Percentiles rank a stretch among this genome's conserved stretches.
Conservation (phyloP, 73 alveolate genomes). For the Blepharisma stoltei region DNA sequence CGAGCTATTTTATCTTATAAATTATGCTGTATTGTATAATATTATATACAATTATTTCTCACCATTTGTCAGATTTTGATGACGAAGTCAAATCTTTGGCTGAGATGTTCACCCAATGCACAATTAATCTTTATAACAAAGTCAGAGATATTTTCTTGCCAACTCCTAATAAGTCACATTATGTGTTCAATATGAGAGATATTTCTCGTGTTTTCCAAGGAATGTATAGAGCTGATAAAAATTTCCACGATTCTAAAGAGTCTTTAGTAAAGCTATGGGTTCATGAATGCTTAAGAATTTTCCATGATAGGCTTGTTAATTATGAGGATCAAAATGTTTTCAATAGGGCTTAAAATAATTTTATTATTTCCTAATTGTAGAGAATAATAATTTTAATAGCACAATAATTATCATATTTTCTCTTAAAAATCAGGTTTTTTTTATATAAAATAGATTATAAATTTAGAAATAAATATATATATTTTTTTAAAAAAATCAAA, state of each 20-base stretch:
- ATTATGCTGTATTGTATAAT: too few relatives aligned
- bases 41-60: conserved; percentile 53
- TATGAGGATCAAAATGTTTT: conserved; percentile 82
- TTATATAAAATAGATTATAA: too few relatives aligned
- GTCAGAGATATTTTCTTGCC: conserved; percentile 64
- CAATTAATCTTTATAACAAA: conserved; percentile 42
- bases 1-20: too few relatives aligned
- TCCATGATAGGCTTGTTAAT: conserved; percentile 88
- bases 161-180: conserved; percentile 97
- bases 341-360: conserved; percentile 71
- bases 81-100: conserved; percentile 70
- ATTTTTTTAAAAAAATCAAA: too few relatives aligned
- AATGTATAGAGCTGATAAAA: conserved; percentile 83
- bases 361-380: too few relatives aligned
- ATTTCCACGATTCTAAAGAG: conserved; percentile 91
- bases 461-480: too few relatives aligned
- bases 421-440: too few relatives aligned
- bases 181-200: conserved; percentile 97
- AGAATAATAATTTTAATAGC: too few relatives aligned
- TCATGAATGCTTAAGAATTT: conserved; percentile 95
- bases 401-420: too few relatives aligned
- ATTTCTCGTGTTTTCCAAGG: conserved; percentile 95
- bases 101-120: conserved; percentile 46
- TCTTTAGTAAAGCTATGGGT: conserved; percentile 93
- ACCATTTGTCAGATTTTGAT: conserved; percentile 75